Evolutionary conservation across 176 grass and related monocot genomes (phyloP).

Genomic region (Oryza glaberrima): DNA sequence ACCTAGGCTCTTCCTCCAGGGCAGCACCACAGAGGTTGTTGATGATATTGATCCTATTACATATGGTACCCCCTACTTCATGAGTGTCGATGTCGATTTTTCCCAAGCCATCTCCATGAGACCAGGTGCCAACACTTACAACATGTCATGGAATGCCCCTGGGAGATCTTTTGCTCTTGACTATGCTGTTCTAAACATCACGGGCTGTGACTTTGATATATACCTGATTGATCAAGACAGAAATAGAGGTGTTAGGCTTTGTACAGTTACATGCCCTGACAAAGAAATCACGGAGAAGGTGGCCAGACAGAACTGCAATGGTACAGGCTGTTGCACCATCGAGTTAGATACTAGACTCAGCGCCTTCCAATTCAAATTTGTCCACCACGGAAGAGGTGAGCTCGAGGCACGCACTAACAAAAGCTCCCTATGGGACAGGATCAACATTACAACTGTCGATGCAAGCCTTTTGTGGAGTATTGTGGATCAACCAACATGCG

Average conservation of each 20-base stretch:
- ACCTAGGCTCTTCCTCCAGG: slow-evolving; percentile 20
- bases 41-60: background rate
- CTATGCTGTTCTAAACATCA: background rate
- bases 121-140: background rate
- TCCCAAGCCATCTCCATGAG: background rate
- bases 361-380: too few relatives aligned
- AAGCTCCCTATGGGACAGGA: too few relatives aligned
- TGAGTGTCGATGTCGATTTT: background rate
- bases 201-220: slow-evolving; percentile 1
- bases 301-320: slow-evolving; percentile 7
- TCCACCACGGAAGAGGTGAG: too few relatives aligned
- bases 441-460: too few relatives aligned
- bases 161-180: background rate
- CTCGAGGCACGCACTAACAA: too few relatives aligned
- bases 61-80: background rate
- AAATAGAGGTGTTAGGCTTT: background rate
- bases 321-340: background rate
- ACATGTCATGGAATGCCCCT: background rate
- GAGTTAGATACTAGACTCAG: too few relatives aligned
- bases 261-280: slow-evolving; percentile 3
- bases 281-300: background rate
- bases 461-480: too few relatives aligned
- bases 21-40: slow-evolving; percentile 16
- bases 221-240: background rate
- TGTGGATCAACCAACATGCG: too few relatives aligned